A percentile compares a stretch with the other conserved stretches of the same genome.
Conservation (phyloP, 2,329 filamentous ascomycete species). For the Lachnellula willkommii region DNA sequence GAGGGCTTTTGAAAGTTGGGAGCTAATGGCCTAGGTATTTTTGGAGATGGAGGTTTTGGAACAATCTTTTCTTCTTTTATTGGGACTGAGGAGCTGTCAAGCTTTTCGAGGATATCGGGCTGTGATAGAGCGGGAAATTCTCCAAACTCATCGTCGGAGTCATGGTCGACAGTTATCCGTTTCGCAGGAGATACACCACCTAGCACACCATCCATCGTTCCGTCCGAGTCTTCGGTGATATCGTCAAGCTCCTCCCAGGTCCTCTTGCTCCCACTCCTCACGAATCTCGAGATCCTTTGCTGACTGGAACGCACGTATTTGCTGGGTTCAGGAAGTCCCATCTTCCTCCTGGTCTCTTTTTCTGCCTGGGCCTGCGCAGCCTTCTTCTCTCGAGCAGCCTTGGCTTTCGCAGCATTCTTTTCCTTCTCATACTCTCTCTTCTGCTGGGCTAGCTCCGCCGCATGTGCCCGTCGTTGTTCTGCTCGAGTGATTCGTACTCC, state of each 20-base stretch:
- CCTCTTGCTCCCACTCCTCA: slow-evolving; percentile 30
- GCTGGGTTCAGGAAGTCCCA: slow-evolving; percentile 48
- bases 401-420: slow-evolving; percentile 48
- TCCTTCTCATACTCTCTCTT: slow-evolving; percentile 48
- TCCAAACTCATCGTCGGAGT: slow-evolving; percentile 31
- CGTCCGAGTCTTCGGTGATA: slow-evolving; percentile 18
- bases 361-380: slow-evolving; percentile 48
- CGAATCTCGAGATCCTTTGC: slow-evolving; percentile 50
- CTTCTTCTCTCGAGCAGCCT: slow-evolving; percentile 48
- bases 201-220: background rate
- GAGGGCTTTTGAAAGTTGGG: background rate
- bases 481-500: slow-evolving; percentile 38
- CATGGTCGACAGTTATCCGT: slow-evolving; percentile 6
- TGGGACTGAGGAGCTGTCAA: slow-evolving; percentile 15
- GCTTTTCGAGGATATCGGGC: slow-evolving; percentile 22
- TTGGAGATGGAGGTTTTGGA: background rate
- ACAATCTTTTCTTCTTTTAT: background rate
- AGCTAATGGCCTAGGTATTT: background rate
- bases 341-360: slow-evolving; percentile 45
- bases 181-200: slow-evolving; percentile 3
- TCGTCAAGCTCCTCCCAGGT: slow-evolving; percentile 17
- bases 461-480: slow-evolving; percentile 35
- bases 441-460: slow-evolving; percentile 36
- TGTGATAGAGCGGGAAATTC: slow-evolving; percentile 30
- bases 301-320: slow-evolving; percentile 48